A percentile compares a stretch with the other conserved stretches of the same genome.
These are phyloP conservation scores for Leishmania turanica DNA, from an alignment of 208 protist species.

Conservation along the genomic window DNA sequence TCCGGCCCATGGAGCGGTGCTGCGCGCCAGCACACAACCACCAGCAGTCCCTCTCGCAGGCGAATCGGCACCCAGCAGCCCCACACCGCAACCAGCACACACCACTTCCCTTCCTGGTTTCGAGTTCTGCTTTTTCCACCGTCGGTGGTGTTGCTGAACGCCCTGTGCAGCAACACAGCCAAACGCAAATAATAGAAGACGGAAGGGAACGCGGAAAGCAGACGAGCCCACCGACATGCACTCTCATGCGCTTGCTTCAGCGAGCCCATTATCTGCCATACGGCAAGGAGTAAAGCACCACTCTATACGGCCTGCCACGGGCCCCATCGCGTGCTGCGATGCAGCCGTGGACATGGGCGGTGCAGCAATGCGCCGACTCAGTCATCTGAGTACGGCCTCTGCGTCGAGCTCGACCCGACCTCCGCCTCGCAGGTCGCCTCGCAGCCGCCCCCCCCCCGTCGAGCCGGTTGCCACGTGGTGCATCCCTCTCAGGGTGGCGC, in stretches of 20 bases:
- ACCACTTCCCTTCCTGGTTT: background rate
- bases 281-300: background rate
- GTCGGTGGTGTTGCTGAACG: background rate
- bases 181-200: background rate
- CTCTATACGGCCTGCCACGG: background rate
- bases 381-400: background rate
- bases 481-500: background rate
- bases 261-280: background rate
- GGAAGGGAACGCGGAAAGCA: background rate
- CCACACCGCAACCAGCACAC: background rate
- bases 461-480: background rate
- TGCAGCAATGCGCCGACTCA: background rate
- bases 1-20: background rate
- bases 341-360: background rate
- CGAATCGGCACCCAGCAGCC: background rate
- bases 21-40: background rate
- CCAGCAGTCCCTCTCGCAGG: background rate
- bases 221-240: background rate
- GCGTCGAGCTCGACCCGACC: background rate
- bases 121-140: background rate
- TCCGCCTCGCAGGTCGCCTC: no score
- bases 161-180: background rate
- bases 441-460: background rate
- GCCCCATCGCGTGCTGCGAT: background rate
- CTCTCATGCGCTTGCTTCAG: background rate